A percentile compares a stretch with the other conserved stretches of the same genome.
These are phyloP conservation scores for Phalaenopsis hybrid DNA, from an alignment of 116 monocot species.

Conservation along the genomic window DNA sequence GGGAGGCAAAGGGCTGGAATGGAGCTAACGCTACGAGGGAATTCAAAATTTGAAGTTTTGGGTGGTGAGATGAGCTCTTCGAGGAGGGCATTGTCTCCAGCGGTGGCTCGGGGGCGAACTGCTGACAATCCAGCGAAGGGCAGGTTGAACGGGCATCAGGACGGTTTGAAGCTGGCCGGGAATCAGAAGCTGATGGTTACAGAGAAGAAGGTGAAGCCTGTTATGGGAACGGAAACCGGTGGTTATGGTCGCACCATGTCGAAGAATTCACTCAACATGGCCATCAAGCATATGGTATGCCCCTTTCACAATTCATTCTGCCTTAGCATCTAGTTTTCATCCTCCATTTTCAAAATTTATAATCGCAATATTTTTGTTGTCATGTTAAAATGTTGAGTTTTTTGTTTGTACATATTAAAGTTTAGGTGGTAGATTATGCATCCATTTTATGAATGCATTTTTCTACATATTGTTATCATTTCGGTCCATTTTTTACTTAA, in stretches of 20 bases:
- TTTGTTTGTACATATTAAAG: too few relatives aligned
- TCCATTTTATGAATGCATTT: too few relatives aligned
- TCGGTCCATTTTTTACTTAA: too few relatives aligned
- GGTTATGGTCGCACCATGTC: constrained; percentile 83
- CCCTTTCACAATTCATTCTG: neutral
- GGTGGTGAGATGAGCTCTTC: neutral
- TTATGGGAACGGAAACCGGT: constrained; percentile 43
- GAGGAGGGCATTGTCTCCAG: constrained; percentile 21
- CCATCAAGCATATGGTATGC: constrained; percentile 83
- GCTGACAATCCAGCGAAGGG: constrained; percentile 48
- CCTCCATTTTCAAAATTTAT: too few relatives aligned
- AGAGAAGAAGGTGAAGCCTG: constrained; percentile 25
- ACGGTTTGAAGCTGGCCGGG: neutral
- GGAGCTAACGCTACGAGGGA: constrained; percentile 26
- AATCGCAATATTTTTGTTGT: too few relatives aligned
- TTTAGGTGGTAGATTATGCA: too few relatives aligned
- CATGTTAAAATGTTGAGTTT: too few relatives aligned
- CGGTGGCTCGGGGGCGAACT: constrained; percentile 42
- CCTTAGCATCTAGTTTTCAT: too few relatives aligned
- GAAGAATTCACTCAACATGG: constrained; percentile 94
- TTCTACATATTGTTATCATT: too few relatives aligned
- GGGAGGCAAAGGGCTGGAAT: constrained; percentile 56
- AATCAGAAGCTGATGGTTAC: neutral
- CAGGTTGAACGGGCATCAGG: neutral
- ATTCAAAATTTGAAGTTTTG: constrained; percentile 28